Evolutionary conservation across 2,329 filamentous ascomycete genomes (phyloP), one percentile per base, ranked within the genome.

Genomic region (Clathrospora elynae): DNA sequence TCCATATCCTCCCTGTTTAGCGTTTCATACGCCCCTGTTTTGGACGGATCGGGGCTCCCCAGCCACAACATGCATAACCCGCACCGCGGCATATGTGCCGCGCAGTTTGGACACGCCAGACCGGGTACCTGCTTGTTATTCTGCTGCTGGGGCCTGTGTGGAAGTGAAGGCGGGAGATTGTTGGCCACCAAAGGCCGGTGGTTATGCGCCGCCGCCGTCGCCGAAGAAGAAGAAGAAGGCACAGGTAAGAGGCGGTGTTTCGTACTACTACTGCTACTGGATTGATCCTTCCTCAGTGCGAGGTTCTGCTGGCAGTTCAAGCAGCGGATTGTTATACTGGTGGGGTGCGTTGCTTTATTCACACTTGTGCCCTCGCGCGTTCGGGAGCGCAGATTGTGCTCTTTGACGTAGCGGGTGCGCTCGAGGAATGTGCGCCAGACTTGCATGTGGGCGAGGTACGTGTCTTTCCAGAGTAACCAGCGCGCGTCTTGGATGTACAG

Each of bases 401-500:
- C 84, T 47, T 88, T 86, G 55, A 88, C 85, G 70, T 90, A 92
- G 59, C 85, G 86, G 40, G 87, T 86, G 32, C 88, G 83, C 53
- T 88, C 80, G 49, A 87, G 82, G 72, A 88, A 91, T 41, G 82
- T 73, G 39, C 79, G 79, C 81, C 81, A 85, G 78, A 81, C 67
- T 79, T 86, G 78, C 88, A 88, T 53, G 78, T 85, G 73, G 24
- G 87, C 79, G 57, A 88, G 84, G 35, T 84, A 83, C 42, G 85
- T 81, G 65, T 92, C 90, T 50, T 86, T 85, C 86, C 88, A 92
- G 41, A 85, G 82, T 7, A 79, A 77, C 71, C 85, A 89, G 51
- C 89, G 84, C 29, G 86, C 75, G 66, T 93, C 89, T 67, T 87
- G 81, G 53, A 92, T 84, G 68, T 89, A 92, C 6, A 83, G 79